Evolutionary conservation across 2,329 filamentous ascomycete species (phyloP), one percentile per base, ranked within the genome.

Genomic region (Aspergillus amoenus): DNA sequence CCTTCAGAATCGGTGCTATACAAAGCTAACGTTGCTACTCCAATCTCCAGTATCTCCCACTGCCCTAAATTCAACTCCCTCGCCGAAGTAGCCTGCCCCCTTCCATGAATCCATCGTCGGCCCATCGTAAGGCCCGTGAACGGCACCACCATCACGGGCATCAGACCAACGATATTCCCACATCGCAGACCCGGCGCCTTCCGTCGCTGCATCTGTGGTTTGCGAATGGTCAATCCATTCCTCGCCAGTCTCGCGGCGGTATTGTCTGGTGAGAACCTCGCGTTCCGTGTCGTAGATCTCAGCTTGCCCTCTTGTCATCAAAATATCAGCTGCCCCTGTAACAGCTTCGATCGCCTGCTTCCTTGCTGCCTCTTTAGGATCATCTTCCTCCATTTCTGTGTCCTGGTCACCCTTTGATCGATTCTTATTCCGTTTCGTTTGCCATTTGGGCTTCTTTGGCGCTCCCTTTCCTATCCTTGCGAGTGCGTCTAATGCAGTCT

Each of bases 151-250:
- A 68, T 96, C 93, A 41, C 92, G 83, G 17, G 90, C 91, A 71
- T 96, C 92, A 40, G 86, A 88, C 94, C 94, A 99, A 57, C 91
- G 84, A 72, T 91, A 99, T 74, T 97, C 90, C 93, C 93, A 99
- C 80, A 85, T 83, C 37, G 76, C 76, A 2, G 66, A 58, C 24
- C 42, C 59, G 66, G 77, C 48, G 22, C 73, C 69, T 46, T 69
- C 66, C 45, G 71, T 67, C 41, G 67, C 69, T 41, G 68, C 61
- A 9, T 66, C 57, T 34, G 51, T 53, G 40, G 61, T 39, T 6
- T 63, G 54, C 5, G 76, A 68, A 5, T 79, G 78, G 42, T 86
- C 84, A 52, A 82, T 78, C 94, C 94, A 99, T 8, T 89, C 85
- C 66, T 96, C 91, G 34, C 93, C 93, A 0, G 91, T 91, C 73